Conservation (phyloP, 73 alveolate species). For the Blepharisma japonicum region DNA sequence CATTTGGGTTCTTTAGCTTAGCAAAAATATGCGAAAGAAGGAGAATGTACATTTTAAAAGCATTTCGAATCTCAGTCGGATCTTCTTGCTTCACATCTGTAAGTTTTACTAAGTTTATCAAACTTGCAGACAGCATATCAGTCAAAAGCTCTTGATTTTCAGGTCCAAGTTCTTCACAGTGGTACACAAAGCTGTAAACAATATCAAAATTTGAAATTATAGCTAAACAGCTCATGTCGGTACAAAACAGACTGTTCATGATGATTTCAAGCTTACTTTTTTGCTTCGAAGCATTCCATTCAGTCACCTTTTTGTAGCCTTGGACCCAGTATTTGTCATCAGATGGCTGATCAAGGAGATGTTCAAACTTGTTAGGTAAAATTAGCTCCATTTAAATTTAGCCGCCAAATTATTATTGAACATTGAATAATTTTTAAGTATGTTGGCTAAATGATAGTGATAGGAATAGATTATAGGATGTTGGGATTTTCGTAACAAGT, state of each 20-base stretch:
- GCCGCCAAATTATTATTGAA: no score
- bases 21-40: background rate
- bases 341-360: background rate
- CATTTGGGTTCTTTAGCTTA: background rate
- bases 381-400: constrained; percentile 12
- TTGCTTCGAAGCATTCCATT: background rate
- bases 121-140: background rate
- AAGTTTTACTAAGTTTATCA: background rate
- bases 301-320: background rate
- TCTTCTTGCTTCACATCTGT: background rate
- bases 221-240: background rate
- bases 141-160: background rate
- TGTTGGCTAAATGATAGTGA: no score
- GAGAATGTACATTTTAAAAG: constrained; percentile 8
- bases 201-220: background rate
- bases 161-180: background rate
- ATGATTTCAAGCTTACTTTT: background rate
- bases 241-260: background rate
- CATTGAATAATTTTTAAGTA: no score
- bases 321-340: constrained; percentile 11
- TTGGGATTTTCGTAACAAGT: no score
- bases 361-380: constrained; percentile 15
- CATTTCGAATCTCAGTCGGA: background rate
- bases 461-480: no score
- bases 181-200: background rate